These are phyloP conservation scores for Fusarium sp. DNA, from an alignment of 2,329 filamentous ascomycete species.

Conservation along the genomic window DNA sequence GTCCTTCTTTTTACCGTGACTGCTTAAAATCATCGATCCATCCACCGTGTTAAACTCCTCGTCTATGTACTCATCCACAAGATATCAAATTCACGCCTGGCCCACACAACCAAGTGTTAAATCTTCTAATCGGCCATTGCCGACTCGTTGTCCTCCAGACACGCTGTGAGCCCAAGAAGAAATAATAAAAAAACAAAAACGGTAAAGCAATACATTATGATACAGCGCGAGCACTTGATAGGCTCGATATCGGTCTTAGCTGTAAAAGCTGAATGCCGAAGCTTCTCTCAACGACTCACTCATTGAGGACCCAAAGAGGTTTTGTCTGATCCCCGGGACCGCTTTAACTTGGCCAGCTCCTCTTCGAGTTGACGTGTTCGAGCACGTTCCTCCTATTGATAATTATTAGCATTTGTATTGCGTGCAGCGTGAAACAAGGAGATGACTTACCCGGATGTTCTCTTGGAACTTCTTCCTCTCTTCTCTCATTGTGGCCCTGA, in stretches of 20 bases:
- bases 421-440: background rate
- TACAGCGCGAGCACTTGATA: constrained; percentile 28
- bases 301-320: constrained; percentile 60
- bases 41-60: constrained; percentile 15
- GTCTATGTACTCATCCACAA: background rate
- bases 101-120: background rate
- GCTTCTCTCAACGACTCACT: constrained; percentile 1
- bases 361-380: constrained; percentile 66
- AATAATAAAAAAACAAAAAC: constrained; percentile 8
- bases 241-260: background rate
- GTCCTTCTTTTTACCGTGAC: constrained; percentile 10
- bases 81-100: constrained; percentile 1
- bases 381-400: constrained; percentile 65
- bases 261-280: background rate
- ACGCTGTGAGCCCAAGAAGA: constrained; percentile 23
- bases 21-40: constrained; percentile 38
- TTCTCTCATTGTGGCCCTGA: constrained; percentile 69
- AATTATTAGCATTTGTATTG: constrained; percentile 49
- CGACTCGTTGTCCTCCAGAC: background rate
- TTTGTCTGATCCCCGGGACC: constrained; percentile 60
- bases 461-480: constrained; percentile 72
- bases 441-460: constrained; percentile 64
- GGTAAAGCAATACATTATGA: constrained; percentile 24
- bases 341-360: constrained; percentile 63
- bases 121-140: background rate